Evolutionary conservation across 177 flowering plant species (phyloP).

Genomic region (Tripterygium wilfordii): DNA sequence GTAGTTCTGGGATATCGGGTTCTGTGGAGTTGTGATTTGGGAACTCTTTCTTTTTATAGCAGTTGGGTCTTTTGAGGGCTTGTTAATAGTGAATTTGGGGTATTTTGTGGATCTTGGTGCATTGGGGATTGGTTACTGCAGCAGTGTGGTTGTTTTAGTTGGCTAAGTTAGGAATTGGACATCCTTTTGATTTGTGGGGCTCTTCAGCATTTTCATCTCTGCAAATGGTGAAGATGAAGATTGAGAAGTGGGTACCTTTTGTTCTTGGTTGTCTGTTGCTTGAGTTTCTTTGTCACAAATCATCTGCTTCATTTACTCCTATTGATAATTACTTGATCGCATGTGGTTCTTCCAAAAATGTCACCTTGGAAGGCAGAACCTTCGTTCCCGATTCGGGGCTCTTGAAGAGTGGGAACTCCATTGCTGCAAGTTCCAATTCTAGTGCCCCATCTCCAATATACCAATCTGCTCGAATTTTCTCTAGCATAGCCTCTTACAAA

Average conservation of each 20-base stretch:
- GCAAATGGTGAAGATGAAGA: conserved; percentile 27
- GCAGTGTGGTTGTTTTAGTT: background rate
- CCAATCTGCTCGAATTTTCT: conserved; percentile 63
- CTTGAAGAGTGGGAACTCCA: conserved; percentile 6
- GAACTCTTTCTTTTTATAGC: background rate
- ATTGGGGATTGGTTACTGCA: conserved; percentile 4
- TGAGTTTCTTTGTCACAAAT: conserved; percentile 16
- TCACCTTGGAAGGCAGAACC: conserved; percentile 46
- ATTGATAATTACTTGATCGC: conserved; percentile 65
- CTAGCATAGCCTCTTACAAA: conserved; percentile 42
- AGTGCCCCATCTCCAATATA: conserved; percentile 51
- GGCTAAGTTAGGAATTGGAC: background rate
- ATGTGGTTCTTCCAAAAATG: conserved; percentile 73
- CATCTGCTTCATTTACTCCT: conserved; percentile 51
- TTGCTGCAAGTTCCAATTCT: conserved; percentile 33
- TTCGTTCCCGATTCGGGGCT: conserved; percentile 65
- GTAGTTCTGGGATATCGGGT: conserved; percentile 4
- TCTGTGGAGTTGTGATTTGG: background rate
- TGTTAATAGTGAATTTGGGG: background rate
- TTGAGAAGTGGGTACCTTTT: conserved; percentile 23
- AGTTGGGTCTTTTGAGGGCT: no score
- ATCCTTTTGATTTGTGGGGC: conserved; percentile 3
- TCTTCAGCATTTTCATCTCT: conserved; percentile 6
- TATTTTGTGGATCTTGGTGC: no score
- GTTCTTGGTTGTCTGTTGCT: conserved; percentile 22